Base-by-base conservation (phyloP, 345 rosid genomes). In the Hibiscus mutabilis region DNA sequence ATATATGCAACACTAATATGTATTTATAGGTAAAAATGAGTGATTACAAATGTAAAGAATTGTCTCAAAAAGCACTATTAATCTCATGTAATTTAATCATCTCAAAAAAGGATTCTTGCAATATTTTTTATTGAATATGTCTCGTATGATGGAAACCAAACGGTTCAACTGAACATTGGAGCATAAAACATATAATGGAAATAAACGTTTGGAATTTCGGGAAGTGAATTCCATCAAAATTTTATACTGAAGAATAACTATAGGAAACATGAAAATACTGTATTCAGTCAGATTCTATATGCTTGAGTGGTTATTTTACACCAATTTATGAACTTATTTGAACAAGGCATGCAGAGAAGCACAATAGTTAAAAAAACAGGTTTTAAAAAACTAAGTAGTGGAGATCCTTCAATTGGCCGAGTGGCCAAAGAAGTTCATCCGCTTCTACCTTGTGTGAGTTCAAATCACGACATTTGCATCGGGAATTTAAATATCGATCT, bases 11-110 rank as follows among this genome's bases (percentile, higher is more conserved):
- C n/a, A n/a, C n/a, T n/a, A n/a, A n/a, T n/a, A n/a, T n/a, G n/a
- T n/a, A n/a, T n/a, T n/a, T n/a, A n/a, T n/a, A n/a, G n/a, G n/a
- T n/a, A n/a, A n/a, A n/a, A n/a, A n/a, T n/a, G n/a, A n/a, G n/a
- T n/a, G n/a, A n/a, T n/a, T n/a, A n/a, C 57, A 25, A 66, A 66
- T 66, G 21, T 47, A 35, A 66, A 47, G 70, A 47, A 24, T 24
- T 66, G 70, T 8, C 57, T 47, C 22, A 47, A 47, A 46, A 53
- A 27, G 14, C n/a, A 47, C 31, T 46, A 66, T 24, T 24, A 66
- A 24, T 24, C 37, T 24, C 22, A 0, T 46, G 13, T 47, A 46
- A 25, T 47, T 46, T 25, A 66, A 66, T 14, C 37, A 46, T 16
- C 56, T 66, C 12, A 46, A 47, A 12, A 47, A 46, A 24, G 40